A percentile compares a stretch with the other conserved stretches of the same genome.
Evolutionary conservation across 2,329 filamentous ascomycete species (phyloP).

Genomic region (Pseudocercospora fuligena): DNA sequence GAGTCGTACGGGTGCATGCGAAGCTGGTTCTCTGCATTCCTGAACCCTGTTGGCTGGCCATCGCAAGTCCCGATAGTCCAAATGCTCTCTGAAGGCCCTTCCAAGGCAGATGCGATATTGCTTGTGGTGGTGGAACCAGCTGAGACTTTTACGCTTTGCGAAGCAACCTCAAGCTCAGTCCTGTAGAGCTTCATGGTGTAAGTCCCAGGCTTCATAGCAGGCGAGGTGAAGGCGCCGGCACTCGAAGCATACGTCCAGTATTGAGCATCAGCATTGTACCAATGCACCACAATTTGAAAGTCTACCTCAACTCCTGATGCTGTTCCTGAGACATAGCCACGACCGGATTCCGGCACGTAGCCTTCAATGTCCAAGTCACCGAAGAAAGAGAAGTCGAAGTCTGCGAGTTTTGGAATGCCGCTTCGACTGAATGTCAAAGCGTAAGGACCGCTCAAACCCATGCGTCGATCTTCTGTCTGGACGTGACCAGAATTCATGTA

Average conservation of each 20-base stretch:
- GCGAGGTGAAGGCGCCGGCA: constrained; percentile 65
- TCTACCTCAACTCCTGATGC: constrained; percentile 61
- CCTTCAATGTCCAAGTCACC: constrained; percentile 61
- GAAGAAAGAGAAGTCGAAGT: constrained; percentile 64
- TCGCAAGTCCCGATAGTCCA: constrained; percentile 71
- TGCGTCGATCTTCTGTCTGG: constrained; percentile 65
- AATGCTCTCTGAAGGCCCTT: constrained; percentile 56
- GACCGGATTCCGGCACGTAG: constrained; percentile 60
- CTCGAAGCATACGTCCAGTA: constrained; percentile 65
- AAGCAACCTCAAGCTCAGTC: constrained; percentile 61
- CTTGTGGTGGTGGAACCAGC: constrained; percentile 56
- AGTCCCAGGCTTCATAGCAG: constrained; percentile 69
- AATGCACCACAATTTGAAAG: constrained; percentile 66
- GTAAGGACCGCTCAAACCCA: constrained; percentile 70
- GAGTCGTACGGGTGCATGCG: constrained; percentile 68
- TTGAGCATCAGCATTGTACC: constrained; percentile 66
- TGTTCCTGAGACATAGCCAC: constrained; percentile 65
- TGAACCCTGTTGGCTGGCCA: constrained; percentile 63
- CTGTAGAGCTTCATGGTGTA: constrained; percentile 72
- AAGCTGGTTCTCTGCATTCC: constrained; percentile 69
- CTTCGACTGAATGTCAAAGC: constrained; percentile 64
- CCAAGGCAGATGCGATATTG: constrained; percentile 57
- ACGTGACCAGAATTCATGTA: constrained; percentile 72
- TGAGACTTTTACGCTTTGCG: constrained; percentile 54
- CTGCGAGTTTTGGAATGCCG: constrained; percentile 53